phyloP scores from a whole-genome alignment of 2,329 filamentous ascomycete species.

The Didymella pomorum region DNA sequence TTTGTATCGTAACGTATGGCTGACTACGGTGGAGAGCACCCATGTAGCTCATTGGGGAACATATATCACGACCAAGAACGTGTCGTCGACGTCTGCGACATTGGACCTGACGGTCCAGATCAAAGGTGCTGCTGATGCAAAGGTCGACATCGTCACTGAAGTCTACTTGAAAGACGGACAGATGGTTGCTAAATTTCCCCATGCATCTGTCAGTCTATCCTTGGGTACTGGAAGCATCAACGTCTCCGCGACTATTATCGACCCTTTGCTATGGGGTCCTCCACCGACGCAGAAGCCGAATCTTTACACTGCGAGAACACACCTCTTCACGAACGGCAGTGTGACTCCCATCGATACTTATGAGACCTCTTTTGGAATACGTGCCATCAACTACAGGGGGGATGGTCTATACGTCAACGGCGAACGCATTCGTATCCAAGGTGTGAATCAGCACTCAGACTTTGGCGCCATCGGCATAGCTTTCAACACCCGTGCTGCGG shows the following conservation, averaged over 20 bases:
- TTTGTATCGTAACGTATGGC: too few relatives aligned
- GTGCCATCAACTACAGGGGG: slow-evolving; percentile 11
- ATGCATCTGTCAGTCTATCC: background rate
- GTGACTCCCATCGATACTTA: background rate
- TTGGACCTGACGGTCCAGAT: background rate
- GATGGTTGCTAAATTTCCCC: background rate
- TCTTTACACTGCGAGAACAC: background rate
- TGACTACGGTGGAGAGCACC: too few relatives aligned
- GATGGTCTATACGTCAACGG: slow-evolving; percentile 60
- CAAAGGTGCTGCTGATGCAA: background rate
- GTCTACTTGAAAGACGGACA: background rate
- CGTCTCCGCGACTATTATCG: background rate
- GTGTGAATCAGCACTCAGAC: slow-evolving; percentile 61
- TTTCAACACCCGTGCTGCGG: slow-evolving; percentile 59
- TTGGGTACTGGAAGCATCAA: background rate
- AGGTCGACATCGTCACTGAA: background rate
- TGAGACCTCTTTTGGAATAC: background rate
- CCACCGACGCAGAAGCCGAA: background rate
- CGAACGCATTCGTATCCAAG: slow-evolving; percentile 55
- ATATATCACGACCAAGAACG: too few relatives aligned
- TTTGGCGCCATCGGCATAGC: slow-evolving; percentile 61
- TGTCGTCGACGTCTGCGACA: too few relatives aligned
- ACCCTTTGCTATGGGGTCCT: background rate
- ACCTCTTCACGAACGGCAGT: background rate
- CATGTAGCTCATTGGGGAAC: too few relatives aligned